Base-by-base conservation (phyloP, 1,139 yeast species). In the Pichia sp. region DNA sequence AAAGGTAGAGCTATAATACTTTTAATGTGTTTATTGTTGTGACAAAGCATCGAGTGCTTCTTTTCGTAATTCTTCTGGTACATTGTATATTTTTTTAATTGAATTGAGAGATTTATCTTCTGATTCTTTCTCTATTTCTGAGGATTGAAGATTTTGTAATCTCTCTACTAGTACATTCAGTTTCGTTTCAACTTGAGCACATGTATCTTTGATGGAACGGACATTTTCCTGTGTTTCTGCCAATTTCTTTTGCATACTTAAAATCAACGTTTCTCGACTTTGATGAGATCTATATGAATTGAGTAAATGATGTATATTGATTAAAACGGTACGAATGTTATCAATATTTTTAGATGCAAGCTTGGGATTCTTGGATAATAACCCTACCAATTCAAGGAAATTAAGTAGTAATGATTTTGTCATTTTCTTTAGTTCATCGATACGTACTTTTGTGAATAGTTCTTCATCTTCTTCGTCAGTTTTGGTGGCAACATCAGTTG, bases 251-350 rank as follows among this genome's bases (percentile, higher is more conserved):
- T 71, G 72, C 51, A 78, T 65, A 45, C 73, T 66, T 71, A 77
- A 69, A 30, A 79, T 79, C 56, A 79, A 64, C 50, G 77, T 75
- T 53, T 79, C 84, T 49, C 84, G 62, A n/a, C 81, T 76, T 57
- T 79, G 84, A 58, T 79, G 83, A 4, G 81, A 75, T 53, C 84
- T 66, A 57, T 79, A 79, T 8, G 81, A 75, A 59, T 79, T 79
- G 44, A 79, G 62, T 32, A 79, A 66, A 61, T 79, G 83, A 58
- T 78, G 80, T 42, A 79, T 70, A 58, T 79, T 79, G 51, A 79
- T 76, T 47, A 79, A 62, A 12, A 79, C 68, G 21, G 74, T 65
- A 51, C 77, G 71, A 36, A 78, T 68, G 46, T 77, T 76, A 52
- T 76, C 78, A 32, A 78, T 68, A 54, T 78, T 79, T 17, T 60